Evolutionary conservation across 208 protist species (phyloP), one percentile per base, ranked within the genome.

Genomic region (Vickermania ingenoplastis): DNA sequence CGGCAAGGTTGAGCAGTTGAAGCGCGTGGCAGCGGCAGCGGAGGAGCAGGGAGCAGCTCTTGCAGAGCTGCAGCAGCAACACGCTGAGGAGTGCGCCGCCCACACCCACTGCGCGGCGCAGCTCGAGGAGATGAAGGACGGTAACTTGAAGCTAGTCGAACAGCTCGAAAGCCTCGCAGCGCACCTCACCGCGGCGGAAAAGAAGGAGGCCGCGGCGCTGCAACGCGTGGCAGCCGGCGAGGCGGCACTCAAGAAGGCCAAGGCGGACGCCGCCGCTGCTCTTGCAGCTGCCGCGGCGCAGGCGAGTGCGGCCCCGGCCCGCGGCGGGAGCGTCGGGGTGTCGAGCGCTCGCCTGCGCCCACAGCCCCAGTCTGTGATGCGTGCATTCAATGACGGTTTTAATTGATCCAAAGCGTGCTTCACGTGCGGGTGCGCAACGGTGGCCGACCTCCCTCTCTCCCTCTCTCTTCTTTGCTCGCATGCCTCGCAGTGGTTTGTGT

Each of bases 81-180:
- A 67, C n/a, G 13, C 58, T 1, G 63, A 56, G 1, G 41, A 82
- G 49, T 57, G 58, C 11, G 63, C 51, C 4, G 30, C 58, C 56
- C 54, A 70, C 21, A 41, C 23, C 21, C 54, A 1, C 17, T 58
- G 68, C 21, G 53, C 57, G 13, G 69, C 57, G 14, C 41, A 64
- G 27, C 63, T 74, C 21, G 25, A 62, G 0, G 60, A 29, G 11
- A 23, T 69, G 48, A 49, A 67, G 3, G 48, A 65, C 0, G 60
- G 60, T 24, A 22, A 54, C 2, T 2, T 21, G 41, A 50, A 59
- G 53, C 60, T 75, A 3, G 45, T 52, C 27, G 28, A 63, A 36
- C 36, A 70, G 51, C 53, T 57, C 14, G 70, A 63, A 14, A 58
- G 53, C 13, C 61, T 75, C 2, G 57, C 67, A 21, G 48, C 60